A percentile compares a stretch with the other conserved stretches of the same genome.
Conservation (phyloP, 495 filamentous ascomycete species). For the Xylaria palmicola region DNA sequence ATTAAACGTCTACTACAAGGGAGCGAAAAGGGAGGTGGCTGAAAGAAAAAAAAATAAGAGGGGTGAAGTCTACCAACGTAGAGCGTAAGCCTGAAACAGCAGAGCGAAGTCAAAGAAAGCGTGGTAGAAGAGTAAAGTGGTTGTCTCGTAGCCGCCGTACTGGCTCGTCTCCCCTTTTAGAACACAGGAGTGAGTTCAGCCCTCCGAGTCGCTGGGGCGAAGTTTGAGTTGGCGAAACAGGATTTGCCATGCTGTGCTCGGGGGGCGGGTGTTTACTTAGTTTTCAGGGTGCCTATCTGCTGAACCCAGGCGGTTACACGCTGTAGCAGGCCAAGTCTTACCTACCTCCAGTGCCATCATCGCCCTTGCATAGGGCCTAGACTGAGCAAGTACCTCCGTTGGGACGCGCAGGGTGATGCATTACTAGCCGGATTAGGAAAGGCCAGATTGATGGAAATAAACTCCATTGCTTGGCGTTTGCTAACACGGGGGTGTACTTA, state of each 20-base stretch:
- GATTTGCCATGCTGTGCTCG: conserved; percentile 10
- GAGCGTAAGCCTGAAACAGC: conserved; percentile 8
- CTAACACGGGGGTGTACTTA: neutral
- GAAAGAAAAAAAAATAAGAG: conserved; percentile 19
- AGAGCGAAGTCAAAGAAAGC: conserved; percentile 15
- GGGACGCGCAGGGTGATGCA: no score
- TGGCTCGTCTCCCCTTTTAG: neutral
- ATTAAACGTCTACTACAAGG: conserved; percentile 27
- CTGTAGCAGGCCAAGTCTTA: neutral
- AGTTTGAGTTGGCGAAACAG: conserved; percentile 23
- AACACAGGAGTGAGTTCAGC: neutral
- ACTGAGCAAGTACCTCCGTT: no score
- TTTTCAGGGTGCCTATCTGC: neutral
- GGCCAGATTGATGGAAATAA: neutral
- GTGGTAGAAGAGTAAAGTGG: neutral
- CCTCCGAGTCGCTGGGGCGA: conserved; percentile 1
- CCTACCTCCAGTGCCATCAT: neutral
- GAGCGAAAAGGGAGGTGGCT: conserved; percentile 9
- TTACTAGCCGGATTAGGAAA: neutral
- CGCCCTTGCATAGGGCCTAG: neutral
- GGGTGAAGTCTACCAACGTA: conserved; percentile 22
- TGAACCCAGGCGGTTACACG: conserved; percentile 8
- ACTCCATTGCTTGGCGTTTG: neutral
- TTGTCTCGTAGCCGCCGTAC: conserved; percentile 1
- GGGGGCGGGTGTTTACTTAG: neutral